Conservation (phyloP, 78 protist genomes). For the Capsaspora owczarzaki region DNA sequence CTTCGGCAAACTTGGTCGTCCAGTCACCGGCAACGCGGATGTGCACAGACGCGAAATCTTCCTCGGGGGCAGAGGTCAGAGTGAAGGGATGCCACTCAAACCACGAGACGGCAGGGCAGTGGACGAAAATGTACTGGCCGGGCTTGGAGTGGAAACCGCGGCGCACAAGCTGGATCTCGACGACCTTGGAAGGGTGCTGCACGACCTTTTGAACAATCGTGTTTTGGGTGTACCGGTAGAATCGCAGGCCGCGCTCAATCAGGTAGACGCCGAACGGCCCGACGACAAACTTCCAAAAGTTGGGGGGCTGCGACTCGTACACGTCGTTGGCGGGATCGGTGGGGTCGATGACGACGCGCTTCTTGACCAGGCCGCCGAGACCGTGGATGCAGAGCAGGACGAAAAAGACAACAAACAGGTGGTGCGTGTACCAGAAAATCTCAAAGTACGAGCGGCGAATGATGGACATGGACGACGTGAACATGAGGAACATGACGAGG, state of each 20-base stretch:
- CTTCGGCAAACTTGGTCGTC: slow-evolving; percentile 15
- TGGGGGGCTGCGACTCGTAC: neutral
- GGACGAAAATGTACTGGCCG: slow-evolving; percentile 78
- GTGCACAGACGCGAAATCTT: slow-evolving; percentile 56
- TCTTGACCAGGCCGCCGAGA: neutral
- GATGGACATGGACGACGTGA: slow-evolving; percentile 45
- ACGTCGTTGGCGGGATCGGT: neutral
- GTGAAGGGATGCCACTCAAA: slow-evolving; percentile 89
- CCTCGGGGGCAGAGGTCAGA: slow-evolving; percentile 79
- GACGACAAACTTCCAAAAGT: slow-evolving; percentile 66
- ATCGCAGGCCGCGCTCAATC: slow-evolving; percentile 61
- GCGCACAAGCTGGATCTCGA: slow-evolving; percentile 53
- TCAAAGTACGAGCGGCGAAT: slow-evolving; percentile 68
- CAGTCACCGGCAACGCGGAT: slow-evolving; percentile 58
- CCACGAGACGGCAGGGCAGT: slow-evolving; percentile 60
- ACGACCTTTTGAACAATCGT: slow-evolving; percentile 39
- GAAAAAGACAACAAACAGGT: slow-evolving; percentile 71
- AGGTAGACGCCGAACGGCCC: slow-evolving; percentile 65
- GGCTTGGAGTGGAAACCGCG: slow-evolving; percentile 52
- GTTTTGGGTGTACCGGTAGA: slow-evolving; percentile 23
- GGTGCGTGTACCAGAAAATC: slow-evolving; percentile 85
- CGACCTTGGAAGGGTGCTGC: slow-evolving; percentile 60
- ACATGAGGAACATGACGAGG: slow-evolving; percentile 74
- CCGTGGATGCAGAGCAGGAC: slow-evolving; percentile 70
- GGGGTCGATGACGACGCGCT: neutral